Evolutionary conservation across 2,329 filamentous ascomycete genomes (phyloP).

Genomic region (Penicillium sp.): DNA sequence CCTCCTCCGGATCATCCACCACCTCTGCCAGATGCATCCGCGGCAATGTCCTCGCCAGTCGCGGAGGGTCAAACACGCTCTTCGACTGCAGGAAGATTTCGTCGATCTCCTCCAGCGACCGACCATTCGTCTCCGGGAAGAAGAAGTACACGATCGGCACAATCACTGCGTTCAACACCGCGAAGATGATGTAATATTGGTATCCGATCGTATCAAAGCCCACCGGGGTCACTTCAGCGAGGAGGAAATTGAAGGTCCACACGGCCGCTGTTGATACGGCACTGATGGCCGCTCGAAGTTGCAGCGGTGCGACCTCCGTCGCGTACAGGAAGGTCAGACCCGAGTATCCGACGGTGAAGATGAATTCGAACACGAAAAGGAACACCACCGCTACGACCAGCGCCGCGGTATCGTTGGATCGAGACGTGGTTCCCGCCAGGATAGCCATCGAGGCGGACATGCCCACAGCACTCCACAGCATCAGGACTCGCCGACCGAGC

Average conservation of each 20-base stretch:
- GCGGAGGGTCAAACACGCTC: slow-evolving; percentile 24
- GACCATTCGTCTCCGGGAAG: slow-evolving; percentile 35
- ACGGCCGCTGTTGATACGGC: slow-evolving; percentile 11
- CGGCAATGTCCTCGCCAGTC: too few relatives aligned
- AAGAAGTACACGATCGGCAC: slow-evolving; percentile 32
- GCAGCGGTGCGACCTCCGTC: slow-evolving; percentile 8
- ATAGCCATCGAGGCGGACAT: slow-evolving; percentile 12
- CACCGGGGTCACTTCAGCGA: slow-evolving; percentile 13
- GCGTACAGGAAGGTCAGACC: slow-evolving; percentile 13
- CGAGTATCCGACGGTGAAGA: slow-evolving; percentile 12
- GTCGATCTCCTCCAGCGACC: slow-evolving; percentile 35
- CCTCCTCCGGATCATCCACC: too few relatives aligned
- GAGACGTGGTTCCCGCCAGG: slow-evolving; percentile 3
- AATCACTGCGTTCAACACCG: slow-evolving; percentile 33
- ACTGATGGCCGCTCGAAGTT: slow-evolving; percentile 10
- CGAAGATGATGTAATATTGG: slow-evolving; percentile 23
- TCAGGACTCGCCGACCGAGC: slow-evolving; percentile 24
- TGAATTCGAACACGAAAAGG: slow-evolving; percentile 10
- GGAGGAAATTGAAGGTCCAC: slow-evolving; percentile 15
- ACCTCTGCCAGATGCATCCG: too few relatives aligned
- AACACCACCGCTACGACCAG: slow-evolving; percentile 10
- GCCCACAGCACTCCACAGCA: slow-evolving; percentile 16
- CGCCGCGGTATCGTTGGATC: slow-evolving; percentile 1
- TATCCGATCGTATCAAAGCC: slow-evolving; percentile 11
- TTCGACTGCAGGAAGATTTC: slow-evolving; percentile 32